These are phyloP conservation scores for Hypocreales sp. DNA, from an alignment of 2,329 filamentous ascomycete genomes.

Conservation along the genomic window DNA sequence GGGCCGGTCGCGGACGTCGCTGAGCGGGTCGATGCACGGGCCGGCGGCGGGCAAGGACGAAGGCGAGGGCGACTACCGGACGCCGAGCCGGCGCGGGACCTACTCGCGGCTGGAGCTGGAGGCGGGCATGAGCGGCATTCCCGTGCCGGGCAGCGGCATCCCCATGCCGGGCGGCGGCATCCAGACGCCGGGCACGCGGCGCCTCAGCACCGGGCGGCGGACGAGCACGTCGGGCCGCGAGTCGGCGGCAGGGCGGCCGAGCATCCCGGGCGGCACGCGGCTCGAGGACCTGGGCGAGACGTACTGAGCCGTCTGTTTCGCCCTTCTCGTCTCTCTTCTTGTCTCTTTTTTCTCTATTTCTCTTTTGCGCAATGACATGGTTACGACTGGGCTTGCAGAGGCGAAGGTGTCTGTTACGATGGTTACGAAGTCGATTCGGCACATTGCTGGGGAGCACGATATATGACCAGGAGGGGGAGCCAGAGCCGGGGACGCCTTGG, in stretches of 20 bases:
- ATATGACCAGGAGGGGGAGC: no score
- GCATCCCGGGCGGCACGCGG: constrained; percentile 19
- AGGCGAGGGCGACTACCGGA: constrained; percentile 25
- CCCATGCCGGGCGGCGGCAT: constrained; percentile 31
- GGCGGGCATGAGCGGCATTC: constrained; percentile 21
- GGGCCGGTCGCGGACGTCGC: constrained; percentile 54
- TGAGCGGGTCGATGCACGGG: constrained; percentile 44
- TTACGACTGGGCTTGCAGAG: no score
- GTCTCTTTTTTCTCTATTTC: neutral
- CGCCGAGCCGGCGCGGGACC: constrained; percentile 39
- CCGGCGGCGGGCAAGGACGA: constrained; percentile 41
- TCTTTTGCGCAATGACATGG: neutral
- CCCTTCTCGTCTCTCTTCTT: neutral
- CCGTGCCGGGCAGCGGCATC: constrained; percentile 26
- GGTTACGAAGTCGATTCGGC: no score
- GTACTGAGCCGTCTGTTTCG: constrained; percentile 19
- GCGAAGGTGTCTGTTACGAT: no score
- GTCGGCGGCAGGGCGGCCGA: constrained; percentile 14
- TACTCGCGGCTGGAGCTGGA: constrained; percentile 33
- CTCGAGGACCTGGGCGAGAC: constrained; percentile 38
- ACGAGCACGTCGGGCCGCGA: constrained; percentile 19
- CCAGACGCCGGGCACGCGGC: constrained; percentile 26
- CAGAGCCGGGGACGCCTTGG: no score
- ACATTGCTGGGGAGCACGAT: no score
- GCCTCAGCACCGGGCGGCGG: constrained; percentile 28